Evolutionary conservation across 768 basidiomycete genomes (phyloP).

Genomic region (Mrakia frigida): DNA sequence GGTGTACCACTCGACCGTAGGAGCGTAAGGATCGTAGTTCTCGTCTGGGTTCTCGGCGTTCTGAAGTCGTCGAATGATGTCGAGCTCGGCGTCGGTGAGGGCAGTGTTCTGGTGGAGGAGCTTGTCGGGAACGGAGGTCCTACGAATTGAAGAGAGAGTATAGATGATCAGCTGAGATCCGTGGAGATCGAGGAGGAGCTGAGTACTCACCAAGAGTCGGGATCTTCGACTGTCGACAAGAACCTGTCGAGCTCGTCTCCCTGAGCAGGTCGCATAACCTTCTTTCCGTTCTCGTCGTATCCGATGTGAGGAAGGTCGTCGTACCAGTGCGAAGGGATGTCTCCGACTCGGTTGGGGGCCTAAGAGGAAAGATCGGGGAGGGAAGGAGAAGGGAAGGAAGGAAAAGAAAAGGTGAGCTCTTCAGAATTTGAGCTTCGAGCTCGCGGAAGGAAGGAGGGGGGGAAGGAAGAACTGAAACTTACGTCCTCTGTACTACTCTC

Average conservation of each 20-base stretch:
- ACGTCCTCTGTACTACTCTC: slow-evolving; percentile 47
- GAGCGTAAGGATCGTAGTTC: slow-evolving; percentile 84
- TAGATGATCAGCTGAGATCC: background rate
- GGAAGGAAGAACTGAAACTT: slow-evolving; percentile 32
- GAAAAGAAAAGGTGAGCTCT: slow-evolving; percentile 2
- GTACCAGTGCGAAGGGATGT: slow-evolving; percentile 97
- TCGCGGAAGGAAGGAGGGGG: background rate
- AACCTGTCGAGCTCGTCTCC: slow-evolving; percentile 98
- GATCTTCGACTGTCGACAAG: slow-evolving; percentile 85
- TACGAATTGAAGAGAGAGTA: slow-evolving; percentile 39
- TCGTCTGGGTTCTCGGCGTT: slow-evolving; percentile 86
- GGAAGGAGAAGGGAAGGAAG: slow-evolving; percentile 6
- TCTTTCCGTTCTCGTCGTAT: slow-evolving; percentile 90
- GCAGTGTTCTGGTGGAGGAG: slow-evolving; percentile 77
- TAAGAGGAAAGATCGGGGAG: slow-evolving; percentile 41
- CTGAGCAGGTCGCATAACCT: slow-evolving; percentile 84
- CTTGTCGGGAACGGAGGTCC: slow-evolving; percentile 91
- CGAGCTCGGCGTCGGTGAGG: slow-evolving; percentile 81
- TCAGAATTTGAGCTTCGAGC: slow-evolving; percentile 13
- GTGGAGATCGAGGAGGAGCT: background rate
- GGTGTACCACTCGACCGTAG: slow-evolving; percentile 94
- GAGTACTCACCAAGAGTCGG: slow-evolving; percentile 67
- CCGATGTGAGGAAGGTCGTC: slow-evolving; percentile 99
- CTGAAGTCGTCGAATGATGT: slow-evolving; percentile 88
- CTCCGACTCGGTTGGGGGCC: slow-evolving; percentile 91